A percentile compares a stretch with the other conserved stretches of the same genome.
phyloP scores from a whole-genome alignment of 2,329 filamentous ascomycete species.

The Claviceps purpurea region DNA sequence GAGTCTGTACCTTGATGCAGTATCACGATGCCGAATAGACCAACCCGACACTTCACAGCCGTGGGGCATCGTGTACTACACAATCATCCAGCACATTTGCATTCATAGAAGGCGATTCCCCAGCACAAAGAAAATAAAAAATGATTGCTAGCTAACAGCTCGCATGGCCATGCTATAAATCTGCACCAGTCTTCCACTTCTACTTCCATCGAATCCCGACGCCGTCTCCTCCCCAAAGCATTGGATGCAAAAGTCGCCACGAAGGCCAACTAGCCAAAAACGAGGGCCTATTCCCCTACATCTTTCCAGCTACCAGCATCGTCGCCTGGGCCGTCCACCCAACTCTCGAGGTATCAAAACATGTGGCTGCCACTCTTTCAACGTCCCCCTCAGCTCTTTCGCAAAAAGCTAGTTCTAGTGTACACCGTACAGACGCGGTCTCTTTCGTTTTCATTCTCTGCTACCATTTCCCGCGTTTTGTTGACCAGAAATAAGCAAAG shows the following conservation, averaged over 20 bases:
- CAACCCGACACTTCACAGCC: too few relatives aligned
- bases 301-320: background rate
- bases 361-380: background rate
- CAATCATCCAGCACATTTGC: too few relatives aligned
- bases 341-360: conserved; percentile 4
- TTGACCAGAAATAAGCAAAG: background rate
- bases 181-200: background rate
- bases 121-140: background rate
- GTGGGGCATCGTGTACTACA: too few relatives aligned
- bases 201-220: background rate
- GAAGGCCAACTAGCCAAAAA: background rate
- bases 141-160: background rate
- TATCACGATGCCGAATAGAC: too few relatives aligned
- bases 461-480: background rate
- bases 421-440: background rate
- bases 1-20: too few relatives aligned
- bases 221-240: background rate
- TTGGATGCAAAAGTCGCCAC: background rate
- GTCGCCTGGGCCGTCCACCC: background rate
- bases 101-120: background rate
- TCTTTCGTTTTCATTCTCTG: background rate
- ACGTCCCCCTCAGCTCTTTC: background rate
- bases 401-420: background rate
- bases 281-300: background rate
- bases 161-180: conserved; percentile 7